Percentiles rank a stretch among this genome's conserved stretches.
Evolutionary conservation across 2,329 filamentous ascomycete species (phyloP).

Genomic region (Thielaviopsis ethacetica): DNA sequence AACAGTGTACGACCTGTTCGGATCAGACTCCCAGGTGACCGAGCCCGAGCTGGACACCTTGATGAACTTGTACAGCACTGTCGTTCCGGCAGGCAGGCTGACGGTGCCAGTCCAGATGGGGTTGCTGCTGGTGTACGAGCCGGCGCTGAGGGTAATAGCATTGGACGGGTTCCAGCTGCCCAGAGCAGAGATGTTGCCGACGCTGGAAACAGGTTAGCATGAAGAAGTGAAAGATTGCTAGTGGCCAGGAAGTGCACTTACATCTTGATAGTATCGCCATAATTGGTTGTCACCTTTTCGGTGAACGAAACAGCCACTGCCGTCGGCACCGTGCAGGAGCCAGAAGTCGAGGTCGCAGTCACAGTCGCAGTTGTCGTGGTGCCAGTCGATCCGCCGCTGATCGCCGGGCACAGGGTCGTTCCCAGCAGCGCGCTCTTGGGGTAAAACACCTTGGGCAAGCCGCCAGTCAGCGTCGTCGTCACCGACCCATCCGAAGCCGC

Average conservation of each 20-base stretch:
- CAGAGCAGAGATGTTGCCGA: slow-evolving; percentile 23
- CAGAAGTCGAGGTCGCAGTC: neutral
- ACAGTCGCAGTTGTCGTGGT: neutral
- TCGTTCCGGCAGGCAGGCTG: slow-evolving; percentile 32
- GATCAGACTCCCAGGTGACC: slow-evolving; percentile 42
- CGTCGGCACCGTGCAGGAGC: slow-evolving; percentile 18
- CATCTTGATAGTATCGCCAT: slow-evolving; percentile 32
- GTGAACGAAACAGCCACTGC: slow-evolving; percentile 27
- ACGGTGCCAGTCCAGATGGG: slow-evolving; percentile 38
- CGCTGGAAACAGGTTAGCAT: slow-evolving; percentile 6
- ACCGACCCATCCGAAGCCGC: slow-evolving; percentile 10
- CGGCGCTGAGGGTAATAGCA: slow-evolving; percentile 33
- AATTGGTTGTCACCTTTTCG: slow-evolving; percentile 26
- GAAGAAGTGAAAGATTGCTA: neutral
- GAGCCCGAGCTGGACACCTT: slow-evolving; percentile 32
- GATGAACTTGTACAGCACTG: slow-evolving; percentile 46
- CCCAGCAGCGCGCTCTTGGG: slow-evolving; percentile 6
- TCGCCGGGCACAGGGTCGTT: slow-evolving; percentile 7
- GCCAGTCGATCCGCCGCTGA: neutral
- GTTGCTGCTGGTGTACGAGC: slow-evolving; percentile 35
- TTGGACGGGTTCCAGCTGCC: slow-evolving; percentile 21
- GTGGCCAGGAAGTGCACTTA: slow-evolving; percentile 19
- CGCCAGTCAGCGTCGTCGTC: slow-evolving; percentile 9
- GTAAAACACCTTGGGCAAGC: slow-evolving; percentile 12
- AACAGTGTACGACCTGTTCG: slow-evolving; percentile 22